A percentile compares a stretch with the other conserved stretches of the same genome.
Evolutionary conservation across 2,329 filamentous ascomycete species (phyloP).

Genomic region (Talaromyces sp.): DNA sequence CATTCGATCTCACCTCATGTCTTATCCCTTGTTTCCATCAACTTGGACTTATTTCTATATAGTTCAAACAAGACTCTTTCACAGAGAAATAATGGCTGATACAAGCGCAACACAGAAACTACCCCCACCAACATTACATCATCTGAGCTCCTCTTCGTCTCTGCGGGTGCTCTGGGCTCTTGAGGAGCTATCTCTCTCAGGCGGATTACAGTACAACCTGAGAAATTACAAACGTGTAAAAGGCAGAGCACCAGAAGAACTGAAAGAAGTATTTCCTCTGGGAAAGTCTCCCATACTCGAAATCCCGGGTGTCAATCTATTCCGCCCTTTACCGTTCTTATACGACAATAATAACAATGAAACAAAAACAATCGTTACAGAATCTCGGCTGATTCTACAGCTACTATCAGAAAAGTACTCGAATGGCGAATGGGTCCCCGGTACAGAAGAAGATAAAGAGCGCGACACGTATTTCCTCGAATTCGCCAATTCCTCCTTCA

Average conservation of each 20-base stretch:
- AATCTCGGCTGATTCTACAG: constrained; percentile 27
- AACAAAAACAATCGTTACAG: constrained; percentile 21
- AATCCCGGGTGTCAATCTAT: constrained; percentile 12
- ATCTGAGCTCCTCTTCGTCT: constrained; percentile 25
- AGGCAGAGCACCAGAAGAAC: constrained; percentile 16
- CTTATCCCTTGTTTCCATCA: not conserved
- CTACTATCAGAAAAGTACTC: constrained; percentile 27
- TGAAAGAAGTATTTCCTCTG: constrained; percentile 23
- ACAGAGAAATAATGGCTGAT: not conserved
- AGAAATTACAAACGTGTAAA: constrained; percentile 23
- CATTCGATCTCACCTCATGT: not conserved
- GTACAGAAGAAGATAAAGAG: constrained; percentile 20
- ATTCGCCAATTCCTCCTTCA: constrained; percentile 24
- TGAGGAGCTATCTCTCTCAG: constrained; percentile 24
- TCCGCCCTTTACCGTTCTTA: constrained; percentile 11
- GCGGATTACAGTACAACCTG: constrained; percentile 24
- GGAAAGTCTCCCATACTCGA: constrained; percentile 29
- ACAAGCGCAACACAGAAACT: not conserved
- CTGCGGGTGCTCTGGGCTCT: constrained; percentile 26
- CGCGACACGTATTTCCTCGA: constrained; percentile 26
- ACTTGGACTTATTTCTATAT: not conserved
- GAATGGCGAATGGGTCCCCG: constrained; percentile 21
- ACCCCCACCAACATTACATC: constrained; percentile 23
- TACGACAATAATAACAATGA: not conserved
- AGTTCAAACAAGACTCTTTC: not conserved